Evolutionary conservation across 192 early-diverging fungal genomes (phyloP), one percentile per base, ranked within the genome.

Genomic region (Linnemannia exigua): DNA sequence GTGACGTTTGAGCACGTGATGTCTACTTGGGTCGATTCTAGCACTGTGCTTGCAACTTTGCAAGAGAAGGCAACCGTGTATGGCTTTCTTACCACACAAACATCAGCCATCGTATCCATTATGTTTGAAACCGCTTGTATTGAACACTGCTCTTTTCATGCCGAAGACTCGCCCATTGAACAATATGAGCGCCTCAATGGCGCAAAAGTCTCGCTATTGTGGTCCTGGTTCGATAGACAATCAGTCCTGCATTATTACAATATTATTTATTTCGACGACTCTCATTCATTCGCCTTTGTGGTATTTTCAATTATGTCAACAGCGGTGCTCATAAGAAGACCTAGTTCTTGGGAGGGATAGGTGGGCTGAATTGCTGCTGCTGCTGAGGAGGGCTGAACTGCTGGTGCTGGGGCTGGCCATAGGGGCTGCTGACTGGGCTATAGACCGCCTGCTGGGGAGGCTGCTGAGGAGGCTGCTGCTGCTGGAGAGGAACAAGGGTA

Each of bases 401-500:
- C 67, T 54, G 76, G 47, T 37, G 76, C 25, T 36, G 52, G 37
- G 35, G 67, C n/a, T 70, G 48, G 5, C 68, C 35, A 36, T 41
- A 41, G 22, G 68, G 76, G 50, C 67, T 70, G 70, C 33, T 79
- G 71, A 36, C 47, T 20, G 58, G 58, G 58, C 58, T 63, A 25
- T 36, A 70, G 16, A 41, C 3, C 3, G 68, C 0, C 67, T 69
- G 76, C 67, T 52, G 66, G 35, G 17, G 20, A 63, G 52, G 20
- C 28, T 63, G 74, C 63, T 81, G 79, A 61, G 25, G 1, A 3
- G 28, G 25, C 58, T 58, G 75, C 37, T 75, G 80, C 54, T 78
- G 76, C 48, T 72, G 81, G 28, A 85, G 67, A 52, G 83, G 83
- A 15, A 79, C 83, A 58, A 85, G 16, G 6, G 83, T 85, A 11